Evolutionary conservation across 495 filamentous ascomycete genomes (phyloP), one percentile per base, ranked within the genome.

Genomic region (Letharia lupina): DNA sequence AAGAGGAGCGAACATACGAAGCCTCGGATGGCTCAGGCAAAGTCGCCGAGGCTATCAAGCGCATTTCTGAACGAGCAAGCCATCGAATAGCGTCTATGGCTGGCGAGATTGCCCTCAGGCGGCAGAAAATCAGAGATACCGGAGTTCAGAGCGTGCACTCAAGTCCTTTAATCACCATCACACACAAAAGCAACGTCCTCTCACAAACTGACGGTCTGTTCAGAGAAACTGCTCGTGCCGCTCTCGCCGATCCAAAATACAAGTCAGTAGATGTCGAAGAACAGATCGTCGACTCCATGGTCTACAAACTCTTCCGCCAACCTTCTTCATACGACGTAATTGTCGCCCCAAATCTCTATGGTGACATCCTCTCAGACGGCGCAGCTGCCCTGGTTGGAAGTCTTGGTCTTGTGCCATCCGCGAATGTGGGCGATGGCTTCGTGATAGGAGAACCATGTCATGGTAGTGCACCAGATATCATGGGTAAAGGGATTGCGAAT

Each of bases 401-500:
- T 47, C 78, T 98, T 54, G 94, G 94, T 66, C 84, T 98, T 11
- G 95, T 98, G 2, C 94, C 94, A n/a, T 89, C 84, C 67, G 94
- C 94, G 64, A 99, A 99, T 77, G 95, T 99, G 40, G 93, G 94
- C 70, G 89, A 96, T 74, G 83, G 81, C 44, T 97, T 99, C 73
- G 95, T 89, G 69, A 98, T 99, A 68, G 94, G 94, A 69, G 94
- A 99, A 84, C 94, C 94, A 63, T 99, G 94, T 80, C 94, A 99
- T 77, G 94, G 94, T 37, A 90, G 86, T 73, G 94, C 94, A 59
- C 94, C 94, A 13, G 94, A 99, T 73, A 99, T 99, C 73, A 86
- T 91, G 84, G 95, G 95, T 64, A 80, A 86, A 79, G 86, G 87
- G 61, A 91, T 99, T 73, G 91, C 94, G 70, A 98, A 99, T 79